phyloP scores from a whole-genome alignment of 2,329 filamentous ascomycete genomes.

The Fusarium mangiferae region DNA sequence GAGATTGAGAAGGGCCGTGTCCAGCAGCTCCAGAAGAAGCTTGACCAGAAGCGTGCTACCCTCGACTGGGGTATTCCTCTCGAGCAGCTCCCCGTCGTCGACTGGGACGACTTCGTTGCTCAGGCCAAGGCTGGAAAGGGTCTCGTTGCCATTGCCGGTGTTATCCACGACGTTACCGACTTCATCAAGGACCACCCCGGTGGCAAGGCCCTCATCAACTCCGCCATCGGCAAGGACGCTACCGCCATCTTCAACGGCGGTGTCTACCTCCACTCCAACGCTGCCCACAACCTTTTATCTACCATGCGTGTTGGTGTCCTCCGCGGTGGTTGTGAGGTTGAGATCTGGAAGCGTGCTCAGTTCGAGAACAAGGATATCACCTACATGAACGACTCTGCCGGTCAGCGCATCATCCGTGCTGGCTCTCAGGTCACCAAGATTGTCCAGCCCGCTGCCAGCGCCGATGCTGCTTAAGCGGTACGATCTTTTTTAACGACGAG shows the following conservation, averaged over 20 bases:
- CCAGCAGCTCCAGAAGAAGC: slow-evolving; percentile 91
- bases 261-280: slow-evolving; percentile 90
- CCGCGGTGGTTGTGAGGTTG: slow-evolving; percentile 86
- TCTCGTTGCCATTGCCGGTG: slow-evolving; percentile 81
- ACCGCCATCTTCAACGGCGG: slow-evolving; percentile 93
- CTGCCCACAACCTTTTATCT: slow-evolving; percentile 86
- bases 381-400: slow-evolving; percentile 82
- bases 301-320: slow-evolving; percentile 91
- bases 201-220: slow-evolving; percentile 86
- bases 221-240: slow-evolving; percentile 85
- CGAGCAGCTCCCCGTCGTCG: slow-evolving; percentile 84
- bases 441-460: slow-evolving; percentile 80
- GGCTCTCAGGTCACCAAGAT: slow-evolving; percentile 88
- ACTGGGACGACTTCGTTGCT: slow-evolving; percentile 87
- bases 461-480: slow-evolving; percentile 76
- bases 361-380: slow-evolving; percentile 85
- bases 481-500: slow-evolving; percentile 19
- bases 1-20: slow-evolving; percentile 93
- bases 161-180: slow-evolving; percentile 84
- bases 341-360: slow-evolving; percentile 91
- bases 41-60: slow-evolving; percentile 83
- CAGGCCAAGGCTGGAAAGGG: slow-evolving; percentile 80
- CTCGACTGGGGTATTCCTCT: slow-evolving; percentile 90
- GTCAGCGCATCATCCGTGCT: slow-evolving; percentile 85
- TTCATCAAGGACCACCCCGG: slow-evolving; percentile 93